phyloP scores from a whole-genome alignment of 2,329 filamentous ascomycete genomes.

The Cytospora paraplurivora region DNA sequence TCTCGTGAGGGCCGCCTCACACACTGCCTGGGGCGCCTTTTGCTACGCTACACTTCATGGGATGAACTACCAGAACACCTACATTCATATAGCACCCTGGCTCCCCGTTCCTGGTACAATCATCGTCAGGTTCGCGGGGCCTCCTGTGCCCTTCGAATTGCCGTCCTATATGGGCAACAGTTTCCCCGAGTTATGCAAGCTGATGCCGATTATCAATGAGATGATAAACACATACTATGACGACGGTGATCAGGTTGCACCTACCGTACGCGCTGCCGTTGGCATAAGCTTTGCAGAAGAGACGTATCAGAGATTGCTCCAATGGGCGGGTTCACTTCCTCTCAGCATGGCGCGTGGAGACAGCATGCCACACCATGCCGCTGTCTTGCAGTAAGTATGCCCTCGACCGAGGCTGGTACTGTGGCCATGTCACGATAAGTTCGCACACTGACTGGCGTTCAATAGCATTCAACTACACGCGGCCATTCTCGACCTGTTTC shows the following conservation, averaged over 20 bases:
- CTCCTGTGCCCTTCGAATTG: slow-evolving; percentile 23
- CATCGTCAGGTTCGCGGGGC: slow-evolving; percentile 11
- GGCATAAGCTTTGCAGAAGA: slow-evolving; percentile 24
- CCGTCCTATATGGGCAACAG: slow-evolving; percentile 30
- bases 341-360: slow-evolving; percentile 17
- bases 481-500: slow-evolving; percentile 29
- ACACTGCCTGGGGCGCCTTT: slow-evolving; percentile 28
- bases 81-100: slow-evolving; percentile 16
- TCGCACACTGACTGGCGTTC: not conserved
- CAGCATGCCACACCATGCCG: slow-evolving; percentile 19
- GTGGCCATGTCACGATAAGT: not conserved
- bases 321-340: slow-evolving; percentile 29
- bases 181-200: slow-evolving; percentile 28
- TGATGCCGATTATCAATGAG: slow-evolving; percentile 28
- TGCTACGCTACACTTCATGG: slow-evolving; percentile 23
- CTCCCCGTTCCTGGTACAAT: slow-evolving; percentile 21
- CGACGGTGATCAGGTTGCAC: slow-evolving; percentile 22
- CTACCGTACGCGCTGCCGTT: slow-evolving; percentile 17
- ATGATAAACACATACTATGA: slow-evolving; percentile 24
- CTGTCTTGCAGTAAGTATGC: slow-evolving; percentile 28
- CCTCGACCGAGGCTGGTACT: not conserved
- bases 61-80: slow-evolving; percentile 16
- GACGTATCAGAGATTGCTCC: slow-evolving; percentile 31
- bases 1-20: slow-evolving; percentile 22
- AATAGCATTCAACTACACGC: slow-evolving; percentile 28